These are phyloP conservation scores for Gossypium schwendimanii DNA, from an alignment of 441 rosid genomes.

Conservation along the genomic window DNA sequence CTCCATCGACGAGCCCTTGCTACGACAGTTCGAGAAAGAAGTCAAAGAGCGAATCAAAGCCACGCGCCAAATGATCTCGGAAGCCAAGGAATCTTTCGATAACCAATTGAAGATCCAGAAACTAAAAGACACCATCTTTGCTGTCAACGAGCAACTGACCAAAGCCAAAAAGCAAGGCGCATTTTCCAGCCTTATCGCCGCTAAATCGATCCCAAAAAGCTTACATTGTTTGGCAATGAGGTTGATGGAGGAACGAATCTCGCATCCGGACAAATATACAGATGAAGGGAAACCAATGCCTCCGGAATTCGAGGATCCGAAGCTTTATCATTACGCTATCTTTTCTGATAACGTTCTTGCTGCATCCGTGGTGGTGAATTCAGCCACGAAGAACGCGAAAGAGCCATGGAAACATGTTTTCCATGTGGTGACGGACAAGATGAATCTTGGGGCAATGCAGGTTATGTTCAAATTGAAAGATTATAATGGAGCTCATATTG, in stretches of 20 bases:
- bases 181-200: conserved; percentile 83
- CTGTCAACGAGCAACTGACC: conserved; percentile 69
- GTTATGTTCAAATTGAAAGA: conserved; percentile 91
- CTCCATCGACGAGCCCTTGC: conserved; percentile 54
- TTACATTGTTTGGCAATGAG: conserved; percentile 90
- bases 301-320: conserved; percentile 68
- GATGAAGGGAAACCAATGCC: conserved; percentile 59
- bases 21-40: conserved; percentile 84
- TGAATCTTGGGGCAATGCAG: conserved; percentile 97
- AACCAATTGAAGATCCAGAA: conserved; percentile 93
- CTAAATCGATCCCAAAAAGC: conserved; percentile 87
- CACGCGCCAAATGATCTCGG: conserved; percentile 82
- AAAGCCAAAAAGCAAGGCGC: conserved; percentile 93
- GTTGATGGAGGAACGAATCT: conserved; percentile 88
- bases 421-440: conserved; percentile 90
- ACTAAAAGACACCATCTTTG: conserved; percentile 79
- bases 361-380: conserved; percentile 86
- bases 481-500: conserved; percentile 82
- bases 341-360: conserved; percentile 87
- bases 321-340: conserved; percentile 76
- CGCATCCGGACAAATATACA: conserved; percentile 67
- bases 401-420: conserved; percentile 91
- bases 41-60: conserved; percentile 81
- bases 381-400: conserved; percentile 79
- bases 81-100: conserved; percentile 88